phyloP scores from a whole-genome alignment of 176 grass and related monocot species.

The Raddia distichophylla region DNA sequence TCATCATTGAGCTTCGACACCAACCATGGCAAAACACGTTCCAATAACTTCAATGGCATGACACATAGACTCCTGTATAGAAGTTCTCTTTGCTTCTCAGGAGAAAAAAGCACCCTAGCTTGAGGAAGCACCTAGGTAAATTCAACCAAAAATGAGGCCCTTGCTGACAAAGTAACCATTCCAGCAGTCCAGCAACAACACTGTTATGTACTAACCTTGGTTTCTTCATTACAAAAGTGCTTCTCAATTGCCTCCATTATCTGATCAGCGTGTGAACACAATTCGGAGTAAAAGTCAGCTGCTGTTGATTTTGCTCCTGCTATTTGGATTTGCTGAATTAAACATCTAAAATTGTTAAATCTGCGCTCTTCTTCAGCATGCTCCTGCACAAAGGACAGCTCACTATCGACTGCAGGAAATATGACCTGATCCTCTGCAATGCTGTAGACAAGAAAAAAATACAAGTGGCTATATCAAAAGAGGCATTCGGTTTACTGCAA shows the following conservation, averaged over 20 bases:
- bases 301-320: conserved; percentile 71
- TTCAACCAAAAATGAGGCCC: conserved; percentile 42
- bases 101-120: conserved; percentile 88
- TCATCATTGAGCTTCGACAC: conserved; percentile 77
- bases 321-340: conserved; percentile 94
- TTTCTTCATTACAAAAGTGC: conserved; percentile 90
- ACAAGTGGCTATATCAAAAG: conserved; percentile 26
- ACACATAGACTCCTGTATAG: conserved; percentile 85
- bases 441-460: conserved; percentile 52
- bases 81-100: conserved; percentile 90
- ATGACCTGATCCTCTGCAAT: conserved; percentile 95
- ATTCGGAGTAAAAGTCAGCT: conserved; percentile 67
- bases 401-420: conserved; percentile 90
- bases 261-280: conserved; percentile 91
- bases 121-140: conserved; percentile 93
- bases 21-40: conserved; percentile 94
- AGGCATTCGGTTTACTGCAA: conserved; percentile 9
- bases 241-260: conserved; percentile 95
- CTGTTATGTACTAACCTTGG: conserved; percentile 59
- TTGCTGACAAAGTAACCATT: conserved; percentile 19
- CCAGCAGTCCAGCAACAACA: conserved; percentile 14
- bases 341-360: conserved; percentile 83
- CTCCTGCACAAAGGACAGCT: conserved; percentile 70
- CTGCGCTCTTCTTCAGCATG: conserved; percentile 87
- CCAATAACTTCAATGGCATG: conserved; percentile 94